Evolutionary conservation across 1,139 yeast genomes (phyloP).

Genomic region (Yamadazyma friedrichii): DNA sequence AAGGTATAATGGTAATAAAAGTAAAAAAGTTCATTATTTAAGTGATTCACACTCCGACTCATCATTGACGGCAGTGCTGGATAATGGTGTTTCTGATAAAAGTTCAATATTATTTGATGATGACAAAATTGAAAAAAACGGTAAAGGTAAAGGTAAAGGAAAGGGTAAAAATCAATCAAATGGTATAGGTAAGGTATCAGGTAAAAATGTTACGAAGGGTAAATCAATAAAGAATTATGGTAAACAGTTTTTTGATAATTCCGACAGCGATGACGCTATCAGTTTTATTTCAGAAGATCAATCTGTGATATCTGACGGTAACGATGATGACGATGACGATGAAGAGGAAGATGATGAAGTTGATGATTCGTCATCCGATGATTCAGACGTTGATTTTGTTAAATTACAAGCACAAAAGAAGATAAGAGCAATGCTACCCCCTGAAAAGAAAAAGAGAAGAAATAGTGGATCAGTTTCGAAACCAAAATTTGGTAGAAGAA

Average conservation of each 20-base stretch:
- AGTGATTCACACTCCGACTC: conserved; percentile 29
- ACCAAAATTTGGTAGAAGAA: conserved; percentile 37
- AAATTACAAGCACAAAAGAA: conserved; percentile 66
- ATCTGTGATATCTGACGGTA: conserved; percentile 16
- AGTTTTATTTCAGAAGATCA: conserved; percentile 16
- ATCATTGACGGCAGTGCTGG: conserved; percentile 44
- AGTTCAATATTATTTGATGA: conserved; percentile 10
- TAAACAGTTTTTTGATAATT: conserved; percentile 7
- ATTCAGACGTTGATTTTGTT: conserved; percentile 69
- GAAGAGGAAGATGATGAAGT: conserved; percentile 34
- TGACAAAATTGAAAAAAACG: not conserved
- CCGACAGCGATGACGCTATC: conserved; percentile 7
- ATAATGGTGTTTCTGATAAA: conserved; percentile 23
- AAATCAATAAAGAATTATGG: conserved; percentile 12
- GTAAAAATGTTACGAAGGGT: conserved; percentile 6
- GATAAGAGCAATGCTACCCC: conserved; percentile 50
- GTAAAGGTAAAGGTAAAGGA: conserved; percentile 8
- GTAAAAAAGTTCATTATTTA: conserved; percentile 3
- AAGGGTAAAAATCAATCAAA: conserved; percentile 15
- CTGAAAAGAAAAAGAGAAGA: conserved; percentile 9
- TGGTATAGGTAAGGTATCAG: conserved; percentile 2
- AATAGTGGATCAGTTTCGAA: conserved; percentile 20
- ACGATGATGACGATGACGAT: conserved; percentile 10
- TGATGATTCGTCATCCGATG: conserved; percentile 44
- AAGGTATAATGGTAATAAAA: not conserved